phyloP scores from a whole-genome alignment of 108 stramenopile genomes.

The Cyclotella baltica region DNA sequence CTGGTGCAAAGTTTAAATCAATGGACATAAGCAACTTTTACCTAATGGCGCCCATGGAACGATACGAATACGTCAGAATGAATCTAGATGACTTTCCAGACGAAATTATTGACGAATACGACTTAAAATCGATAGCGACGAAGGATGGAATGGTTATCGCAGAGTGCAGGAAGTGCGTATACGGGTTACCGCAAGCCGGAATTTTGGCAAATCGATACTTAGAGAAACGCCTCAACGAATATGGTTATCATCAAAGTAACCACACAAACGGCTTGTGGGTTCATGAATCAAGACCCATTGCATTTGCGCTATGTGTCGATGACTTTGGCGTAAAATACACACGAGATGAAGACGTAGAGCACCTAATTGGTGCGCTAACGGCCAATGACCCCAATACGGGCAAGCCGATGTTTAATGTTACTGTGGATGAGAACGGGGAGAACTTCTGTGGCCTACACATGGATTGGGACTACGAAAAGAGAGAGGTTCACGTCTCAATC shows the following conservation, averaged over 20 bases:
- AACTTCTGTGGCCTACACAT: neutral
- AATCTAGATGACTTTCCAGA: neutral
- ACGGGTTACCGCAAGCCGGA: neutral
- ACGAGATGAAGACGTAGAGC: neutral
- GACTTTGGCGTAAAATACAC: constrained; percentile 1
- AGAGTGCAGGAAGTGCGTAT: neutral
- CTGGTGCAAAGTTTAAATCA: constrained; percentile 4
- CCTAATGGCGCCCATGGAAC: neutral
- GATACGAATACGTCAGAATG: constrained; percentile 10
- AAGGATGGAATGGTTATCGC: neutral
- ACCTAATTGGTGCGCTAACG: neutral
- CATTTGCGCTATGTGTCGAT: neutral
- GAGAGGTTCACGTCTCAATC: neutral
- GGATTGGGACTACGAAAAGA: neutral
- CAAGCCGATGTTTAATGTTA: neutral
- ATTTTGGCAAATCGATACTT: neutral
- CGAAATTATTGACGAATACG: neutral
- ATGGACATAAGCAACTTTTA: constrained; percentile 4
- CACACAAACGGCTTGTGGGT: neutral
- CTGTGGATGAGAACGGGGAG: neutral
- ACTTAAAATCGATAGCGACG: neutral
- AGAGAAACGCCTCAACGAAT: neutral
- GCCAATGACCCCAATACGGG: too few species aligned
- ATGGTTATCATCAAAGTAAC: neutral
- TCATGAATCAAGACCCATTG: neutral